Evolutionary conservation across 768 basidiomycete species (phyloP), one percentile per base, ranked within the genome.

Genomic region (Termitomyces sp.): DNA sequence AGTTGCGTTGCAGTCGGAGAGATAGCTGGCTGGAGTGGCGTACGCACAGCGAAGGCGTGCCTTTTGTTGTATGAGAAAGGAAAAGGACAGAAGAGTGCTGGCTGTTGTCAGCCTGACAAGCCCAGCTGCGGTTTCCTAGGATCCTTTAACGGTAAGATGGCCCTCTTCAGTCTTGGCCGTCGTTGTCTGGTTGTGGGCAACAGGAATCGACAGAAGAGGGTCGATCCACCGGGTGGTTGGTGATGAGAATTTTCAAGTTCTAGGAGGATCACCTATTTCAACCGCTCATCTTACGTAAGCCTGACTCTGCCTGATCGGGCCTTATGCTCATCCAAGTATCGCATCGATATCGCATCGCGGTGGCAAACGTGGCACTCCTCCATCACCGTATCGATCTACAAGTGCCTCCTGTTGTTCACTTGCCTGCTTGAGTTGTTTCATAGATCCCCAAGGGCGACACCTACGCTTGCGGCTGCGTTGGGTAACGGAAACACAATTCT

Each of bases 1-100:
- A 67, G 68, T 68, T 70, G 66, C 55, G 72, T 70, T 70, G 65
- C 66, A 49, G 59, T 69, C 61, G 62, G 55, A 57, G 65, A 65
- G 61, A 56, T 63, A 57, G 60, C 64, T 61, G 54, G 57, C 61
- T 61, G 58, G 57, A 60, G 61, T 82, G 90, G 89, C 89, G 78
- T 79, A 93, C 90, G 90, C 90, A 81, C 90, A 91, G 80, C 87
- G 81, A 92, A 93, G 90, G 90, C 90, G 90, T 83, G 89, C 89
- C 89, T 91, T 91, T 92, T 91, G 69, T 66, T 64, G 67, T 72
- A 72, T 70, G 68, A 63, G 52, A 65, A 68, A 66, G 64, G 59
- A 66, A 66, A 61, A 58, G 61, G 71, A 63, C 64, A 68, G 68
- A 65, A 68, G 67, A 68, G 70, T 68, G 67, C 65, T 65, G 70